Base-by-base conservation (phyloP, 148 eudicot species). In the Pouteria glomerata region DNA sequence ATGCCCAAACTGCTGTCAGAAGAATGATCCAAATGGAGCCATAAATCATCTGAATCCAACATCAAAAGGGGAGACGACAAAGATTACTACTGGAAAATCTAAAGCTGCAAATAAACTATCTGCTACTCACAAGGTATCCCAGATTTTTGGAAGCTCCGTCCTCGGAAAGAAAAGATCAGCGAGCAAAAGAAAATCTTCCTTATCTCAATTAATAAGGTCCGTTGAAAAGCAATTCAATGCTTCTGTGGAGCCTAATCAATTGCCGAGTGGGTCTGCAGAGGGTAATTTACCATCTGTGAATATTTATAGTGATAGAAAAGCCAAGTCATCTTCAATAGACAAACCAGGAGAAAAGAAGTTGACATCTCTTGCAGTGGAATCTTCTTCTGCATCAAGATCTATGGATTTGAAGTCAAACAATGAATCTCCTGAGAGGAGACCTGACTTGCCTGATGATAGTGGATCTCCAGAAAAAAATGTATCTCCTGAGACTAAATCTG, bases 151-250 rank as follows among this genome's bases (percentile, higher is more conserved):
- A 67, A 76, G 85, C 68, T 79, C 92, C 35, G 56, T 82, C 74
- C 74, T 62, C 69, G 86, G 91, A 42, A 89, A 87, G 80, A 90
- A 87, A 76, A 85, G 88, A 70, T 83, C 92, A 31, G 87, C 83
- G 41, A 80, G 74, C 67, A 89, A 89, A 78, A 76, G 84, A 67
- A 91, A 82, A 73, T 77, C 82, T 50, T 73, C 79, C 65, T 77
- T 69, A 55, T 50, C 68, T 48, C 77, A 65, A 13, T 61, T 52
- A 24, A 48, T 53, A 60, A 72, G 52, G 37, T 67, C 82, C 51
- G 34, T 53, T 33, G 66, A 73, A 26, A 79, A 82, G 74, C 59
- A 60, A 37, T 68, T 55, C 63, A 81, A 83, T 66, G 81, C 69
- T 33, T 66, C 85, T 74, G 76, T 72, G 57, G 76, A 79, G 75